A percentile compares a stretch with the other conserved stretches of the same genome.
These are phyloP conservation scores for Salix udensis DNA, from an alignment of 345 rosid genomes.

Conservation along the genomic window DNA sequence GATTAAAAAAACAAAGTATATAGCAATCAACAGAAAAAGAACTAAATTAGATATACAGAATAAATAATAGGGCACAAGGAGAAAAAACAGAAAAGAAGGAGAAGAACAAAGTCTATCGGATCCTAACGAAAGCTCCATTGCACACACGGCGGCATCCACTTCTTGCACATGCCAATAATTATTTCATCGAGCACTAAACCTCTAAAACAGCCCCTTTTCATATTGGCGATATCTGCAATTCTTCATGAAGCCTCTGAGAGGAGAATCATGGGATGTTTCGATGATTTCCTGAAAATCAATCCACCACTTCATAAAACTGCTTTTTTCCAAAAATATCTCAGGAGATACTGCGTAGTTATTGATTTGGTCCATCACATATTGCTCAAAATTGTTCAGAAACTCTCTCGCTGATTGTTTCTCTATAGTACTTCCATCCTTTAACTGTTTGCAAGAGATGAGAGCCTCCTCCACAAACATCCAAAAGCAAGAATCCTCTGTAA, in stretches of 20 bases:
- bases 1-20: no score
- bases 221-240: constrained; percentile 22
- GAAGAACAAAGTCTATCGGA: no score
- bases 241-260: constrained; percentile 42
- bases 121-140: no score
- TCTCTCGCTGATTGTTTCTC: constrained; percentile 4
- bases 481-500: constrained; percentile 69
- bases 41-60: no score
- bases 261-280: constrained; percentile 16
- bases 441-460: constrained; percentile 16
- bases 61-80: no score
- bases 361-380: constrained; percentile 38
- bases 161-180: no score
- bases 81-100: no score
- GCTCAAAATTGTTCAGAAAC: constrained; percentile 33
- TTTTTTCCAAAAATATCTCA: constrained; percentile 50
- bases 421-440: constrained; percentile 1
- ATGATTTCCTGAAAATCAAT: constrained; percentile 30
- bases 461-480: constrained; percentile 85
- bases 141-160: no score
- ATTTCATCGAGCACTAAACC: not conserved
- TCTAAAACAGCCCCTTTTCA: constrained; percentile 13
- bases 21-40: no score
- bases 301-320: constrained; percentile 83
- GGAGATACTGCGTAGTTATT: constrained; percentile 48